Percentiles rank a stretch among this genome's conserved stretches.
Conservation (phyloP, 2,329 filamentous ascomycete species). For the Kalaharituber pfeilii region DNA sequence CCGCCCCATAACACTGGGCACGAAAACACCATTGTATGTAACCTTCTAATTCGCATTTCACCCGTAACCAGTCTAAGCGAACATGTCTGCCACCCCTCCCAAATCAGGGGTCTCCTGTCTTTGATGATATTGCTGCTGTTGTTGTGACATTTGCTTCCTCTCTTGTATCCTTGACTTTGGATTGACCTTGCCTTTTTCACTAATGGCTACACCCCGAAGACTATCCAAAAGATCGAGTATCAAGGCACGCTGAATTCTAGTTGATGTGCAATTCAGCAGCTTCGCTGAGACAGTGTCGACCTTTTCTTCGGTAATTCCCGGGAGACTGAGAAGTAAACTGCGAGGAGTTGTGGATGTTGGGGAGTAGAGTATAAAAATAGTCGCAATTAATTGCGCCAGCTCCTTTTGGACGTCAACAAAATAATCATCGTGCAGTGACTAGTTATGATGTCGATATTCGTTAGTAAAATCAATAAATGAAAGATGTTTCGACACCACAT, state of each 20-base stretch:
- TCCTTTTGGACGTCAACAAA: slow-evolving; percentile 95
- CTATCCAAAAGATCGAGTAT: slow-evolving; percentile 73
- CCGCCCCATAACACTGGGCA: not conserved
- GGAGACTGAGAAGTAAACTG: slow-evolving; percentile 59
- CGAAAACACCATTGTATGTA: not conserved
- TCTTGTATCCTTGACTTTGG: slow-evolving; percentile 26
- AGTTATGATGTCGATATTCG: not conserved
- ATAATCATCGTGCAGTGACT: slow-evolving; percentile 78
- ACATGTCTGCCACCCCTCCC: slow-evolving; percentile 37
- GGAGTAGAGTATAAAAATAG: slow-evolving; percentile 63
- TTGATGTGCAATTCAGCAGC: slow-evolving; percentile 28
- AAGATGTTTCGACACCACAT: slow-evolving; percentile 24
- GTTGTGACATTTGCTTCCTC: slow-evolving; percentile 29
- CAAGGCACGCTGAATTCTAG: slow-evolving; percentile 46
- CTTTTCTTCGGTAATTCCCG: slow-evolving; percentile 51
- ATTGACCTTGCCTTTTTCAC: slow-evolving; percentile 73
- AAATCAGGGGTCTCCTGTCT: slow-evolving; percentile 31
- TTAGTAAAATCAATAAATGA: slow-evolving; percentile 1
- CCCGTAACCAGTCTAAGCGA: slow-evolving; percentile 26
- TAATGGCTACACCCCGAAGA: slow-evolving; percentile 76
- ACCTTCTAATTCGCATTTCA: slow-evolving; percentile 10
- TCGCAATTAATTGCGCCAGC: slow-evolving; percentile 69
- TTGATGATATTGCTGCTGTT: slow-evolving; percentile 31
- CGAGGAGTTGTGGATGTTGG: slow-evolving; percentile 51
- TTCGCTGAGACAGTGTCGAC: slow-evolving; percentile 53